Evolutionary conservation across 768 basidiomycete genomes (phyloP).

Genomic region (Sporobolomyces pararoseus): DNA sequence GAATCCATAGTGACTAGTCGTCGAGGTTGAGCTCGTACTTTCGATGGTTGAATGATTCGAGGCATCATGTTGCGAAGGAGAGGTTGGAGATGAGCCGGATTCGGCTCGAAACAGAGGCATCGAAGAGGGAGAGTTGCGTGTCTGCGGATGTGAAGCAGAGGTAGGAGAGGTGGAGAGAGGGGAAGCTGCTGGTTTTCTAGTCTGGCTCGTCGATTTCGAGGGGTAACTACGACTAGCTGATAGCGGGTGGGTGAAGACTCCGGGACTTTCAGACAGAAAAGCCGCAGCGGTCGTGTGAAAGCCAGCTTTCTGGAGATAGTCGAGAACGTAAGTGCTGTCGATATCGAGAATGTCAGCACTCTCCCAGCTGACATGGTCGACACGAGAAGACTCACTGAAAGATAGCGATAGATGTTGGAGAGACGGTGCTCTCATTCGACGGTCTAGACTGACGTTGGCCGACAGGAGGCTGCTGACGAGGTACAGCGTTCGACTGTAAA

Average conservation of each 20-base stretch:
- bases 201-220: neutral
- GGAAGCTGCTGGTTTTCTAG: neutral
- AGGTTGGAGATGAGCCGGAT: conserved; percentile 10
- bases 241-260: conserved; percentile 6
- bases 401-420: neutral
- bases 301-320: conserved; percentile 41
- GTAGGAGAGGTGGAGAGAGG: neutral
- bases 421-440: neutral
- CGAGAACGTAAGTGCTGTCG: conserved; percentile 42
- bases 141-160: neutral
- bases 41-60: conserved; percentile 12
- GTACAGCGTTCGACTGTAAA: neutral
- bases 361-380: too few relatives aligned
- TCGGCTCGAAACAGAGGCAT: conserved; percentile 12
- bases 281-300: conserved; percentile 36
- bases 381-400: conserved; percentile 9
- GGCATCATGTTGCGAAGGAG: neutral
- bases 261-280: conserved; percentile 34
- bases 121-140: neutral
- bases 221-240: conserved; percentile 12
- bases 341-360: too few relatives aligned
- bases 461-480: neutral
- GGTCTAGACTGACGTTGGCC: neutral
- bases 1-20: conserved; percentile 26
- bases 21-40: conserved; percentile 4